These are phyloP conservation scores for Lycium ferocissimum DNA, from an alignment of 257 asterid species.

Conservation along the genomic window DNA sequence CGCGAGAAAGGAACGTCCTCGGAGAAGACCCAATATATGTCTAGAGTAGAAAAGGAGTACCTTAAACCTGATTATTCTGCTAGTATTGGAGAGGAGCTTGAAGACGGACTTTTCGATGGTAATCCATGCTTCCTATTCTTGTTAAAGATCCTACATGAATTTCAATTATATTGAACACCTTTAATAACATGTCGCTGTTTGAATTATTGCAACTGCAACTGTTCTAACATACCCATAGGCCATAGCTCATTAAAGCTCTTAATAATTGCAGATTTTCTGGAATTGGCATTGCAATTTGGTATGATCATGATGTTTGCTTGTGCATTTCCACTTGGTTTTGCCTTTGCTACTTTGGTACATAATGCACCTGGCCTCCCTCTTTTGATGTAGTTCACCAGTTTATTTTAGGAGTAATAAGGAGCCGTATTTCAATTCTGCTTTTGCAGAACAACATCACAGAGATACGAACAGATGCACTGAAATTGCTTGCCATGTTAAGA, in stretches of 20 bases:
- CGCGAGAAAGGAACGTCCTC: slow-evolving; percentile 51
- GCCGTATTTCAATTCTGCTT: slow-evolving; percentile 16
- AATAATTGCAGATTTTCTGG: slow-evolving; percentile 78
- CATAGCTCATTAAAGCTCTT: neutral
- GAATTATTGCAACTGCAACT: neutral
- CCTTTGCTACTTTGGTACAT: slow-evolving; percentile 86
- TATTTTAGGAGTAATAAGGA: neutral
- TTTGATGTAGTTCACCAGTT: neutral
- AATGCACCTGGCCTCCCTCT: slow-evolving; percentile 7
- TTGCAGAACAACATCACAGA: slow-evolving; percentile 83
- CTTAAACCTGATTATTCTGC: slow-evolving; percentile 88
- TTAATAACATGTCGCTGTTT: neutral
- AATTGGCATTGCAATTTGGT: slow-evolving; percentile 94
- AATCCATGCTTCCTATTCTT: slow-evolving; percentile 29
- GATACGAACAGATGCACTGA: slow-evolving; percentile 92
- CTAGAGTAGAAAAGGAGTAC: slow-evolving; percentile 87
- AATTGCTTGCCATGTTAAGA: slow-evolving; percentile 85
- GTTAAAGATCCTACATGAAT: neutral
- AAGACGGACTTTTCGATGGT: slow-evolving; percentile 99
- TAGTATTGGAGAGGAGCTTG: slow-evolving; percentile 85
- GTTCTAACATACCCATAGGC: neutral
- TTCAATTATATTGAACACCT: neutral
- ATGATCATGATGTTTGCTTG: slow-evolving; percentile 99
- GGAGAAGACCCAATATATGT: slow-evolving; percentile 55
- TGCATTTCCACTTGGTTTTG: slow-evolving; percentile 93